Base-by-base conservation (phyloP, 345 rosid genomes). In the Raphanus sativus region DNA sequence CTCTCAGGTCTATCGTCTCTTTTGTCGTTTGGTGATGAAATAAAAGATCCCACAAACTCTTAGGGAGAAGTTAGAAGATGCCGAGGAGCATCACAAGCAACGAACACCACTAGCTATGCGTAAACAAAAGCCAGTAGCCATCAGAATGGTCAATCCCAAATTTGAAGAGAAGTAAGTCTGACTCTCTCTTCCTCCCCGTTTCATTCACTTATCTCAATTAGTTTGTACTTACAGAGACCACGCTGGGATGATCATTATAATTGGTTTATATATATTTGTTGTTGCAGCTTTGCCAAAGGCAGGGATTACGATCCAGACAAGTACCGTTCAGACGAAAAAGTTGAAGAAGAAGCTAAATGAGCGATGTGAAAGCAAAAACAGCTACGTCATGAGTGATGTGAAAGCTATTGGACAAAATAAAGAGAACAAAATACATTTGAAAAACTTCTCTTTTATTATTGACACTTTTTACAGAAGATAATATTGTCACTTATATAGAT, bases 251-350 rank as follows among this genome's bases (percentile, higher is more conserved):
- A 52, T 60, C 42, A 56, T 28, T 40, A 5, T 45, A 69, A 70
- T 8, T 33, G 70, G 8, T 60, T 66, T 62, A 50, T 62, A 70
- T 54, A 70, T 59, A 71, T 77, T 70, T 72, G 42, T 83, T 64
- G 40, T 87, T 87, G 89, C 92, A 95, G 98, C 87, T 95, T 82
- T 82, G 90, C 79, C 10, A 89, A 85, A 86, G 94, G 91, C 38
- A 89, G 93, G 81, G 98, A 95, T 83, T 92, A 92, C 16, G 99
- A 92, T 84, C 99, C 96, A 48, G 99, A 95, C 69, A 87, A 94
- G 8, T 85, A 86, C 36, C 81, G 91, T 62, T 91, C 84, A 0
- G 98, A 92, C 67, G 12, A 91, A 82, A 72, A 95, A 91, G 84
- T 61, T 91, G 82, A 83, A 85, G 85, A 92, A 80, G 68, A 85